These are phyloP conservation scores for Lodderomyces oxycetoniae DNA, from an alignment of 1,139 yeast species.

Conservation along the genomic window DNA sequence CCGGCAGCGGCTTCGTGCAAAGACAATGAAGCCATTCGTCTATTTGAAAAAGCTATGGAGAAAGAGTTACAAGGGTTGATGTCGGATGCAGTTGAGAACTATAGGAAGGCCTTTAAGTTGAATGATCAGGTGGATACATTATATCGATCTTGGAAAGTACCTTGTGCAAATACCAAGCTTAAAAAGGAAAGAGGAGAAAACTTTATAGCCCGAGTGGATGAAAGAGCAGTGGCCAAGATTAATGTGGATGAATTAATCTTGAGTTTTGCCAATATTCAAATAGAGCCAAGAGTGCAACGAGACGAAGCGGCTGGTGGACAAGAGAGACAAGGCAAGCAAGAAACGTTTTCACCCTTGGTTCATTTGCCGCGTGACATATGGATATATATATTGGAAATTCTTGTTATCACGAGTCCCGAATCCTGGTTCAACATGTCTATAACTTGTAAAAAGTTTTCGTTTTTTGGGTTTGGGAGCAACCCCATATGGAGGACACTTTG, in stretches of 20 bases:
- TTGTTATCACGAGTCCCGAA: constrained; percentile 52
- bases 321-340: constrained; percentile 48
- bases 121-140: constrained; percentile 65
- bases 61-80: constrained; percentile 71
- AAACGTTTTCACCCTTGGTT: constrained; percentile 53
- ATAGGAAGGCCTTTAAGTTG: constrained; percentile 66
- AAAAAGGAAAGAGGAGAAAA: constrained; percentile 30
- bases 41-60: constrained; percentile 67
- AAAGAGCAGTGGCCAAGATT: constrained; percentile 31
- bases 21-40: constrained; percentile 46
- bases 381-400: constrained; percentile 45
- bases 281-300: constrained; percentile 27
- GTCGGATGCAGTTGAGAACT: constrained; percentile 73
- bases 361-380: constrained; percentile 65
- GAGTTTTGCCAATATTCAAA: constrained; percentile 27
- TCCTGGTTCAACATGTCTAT: constrained; percentile 64
- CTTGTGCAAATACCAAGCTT: constrained; percentile 22
- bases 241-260: constrained; percentile 32
- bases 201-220: constrained; percentile 26
- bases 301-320: constrained; percentile 8
- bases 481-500: constrained; percentile 57
- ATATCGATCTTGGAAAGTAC: constrained; percentile 51
- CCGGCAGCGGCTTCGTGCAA: background rate
- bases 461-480: constrained; percentile 54
- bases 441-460: constrained; percentile 59